Percentiles rank a stretch among this genome's conserved stretches.
Conservation (phyloP, 2,329 filamentous ascomycete genomes). For the Trichoderma arundinaceum region DNA sequence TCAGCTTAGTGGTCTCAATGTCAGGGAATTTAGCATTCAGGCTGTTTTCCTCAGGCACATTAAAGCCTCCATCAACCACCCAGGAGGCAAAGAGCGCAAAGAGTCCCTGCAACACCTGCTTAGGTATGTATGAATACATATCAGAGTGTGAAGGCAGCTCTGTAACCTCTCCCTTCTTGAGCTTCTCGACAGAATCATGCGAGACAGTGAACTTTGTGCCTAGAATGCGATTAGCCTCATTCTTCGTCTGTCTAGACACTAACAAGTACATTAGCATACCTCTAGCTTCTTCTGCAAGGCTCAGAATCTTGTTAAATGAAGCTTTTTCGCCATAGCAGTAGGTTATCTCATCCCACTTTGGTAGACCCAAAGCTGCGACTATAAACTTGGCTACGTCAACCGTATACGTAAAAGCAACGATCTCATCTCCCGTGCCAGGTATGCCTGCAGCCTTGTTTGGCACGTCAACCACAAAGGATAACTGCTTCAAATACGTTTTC, state of each 20-base stretch:
- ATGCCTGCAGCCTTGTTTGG: constrained; percentile 14
- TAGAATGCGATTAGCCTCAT: background rate
- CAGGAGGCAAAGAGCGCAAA: constrained; percentile 2
- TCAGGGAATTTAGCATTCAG: constrained; percentile 21
- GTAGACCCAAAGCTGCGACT: background rate
- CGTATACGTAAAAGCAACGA: constrained; percentile 20
- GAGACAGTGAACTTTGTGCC: constrained; percentile 20
- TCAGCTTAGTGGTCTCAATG: constrained; percentile 19
- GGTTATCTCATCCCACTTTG: constrained; percentile 17
- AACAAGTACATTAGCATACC: background rate
- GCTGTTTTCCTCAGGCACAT: constrained; percentile 9
- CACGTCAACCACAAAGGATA: constrained; percentile 7
- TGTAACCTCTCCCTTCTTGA: constrained; percentile 19
- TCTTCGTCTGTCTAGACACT: accelerated
- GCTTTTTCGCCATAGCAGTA: constrained; percentile 14
- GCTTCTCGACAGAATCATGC: background rate
- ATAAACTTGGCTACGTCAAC: constrained; percentile 17
- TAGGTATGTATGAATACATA: background rate
- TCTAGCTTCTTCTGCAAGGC: constrained; percentile 11
- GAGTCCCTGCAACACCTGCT: background rate
- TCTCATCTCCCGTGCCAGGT: constrained; percentile 14
- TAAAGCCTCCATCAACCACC: constrained; percentile 1
- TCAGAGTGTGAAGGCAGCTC: constrained; percentile 17
- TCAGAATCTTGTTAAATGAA: constrained; percentile 3
- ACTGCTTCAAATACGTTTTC: constrained; percentile 10